Percentiles rank a stretch among this genome's conserved stretches.
These are phyloP conservation scores for Xylaria sp. DNA, from an alignment of 2,329 filamentous ascomycete species.

Conservation along the genomic window DNA sequence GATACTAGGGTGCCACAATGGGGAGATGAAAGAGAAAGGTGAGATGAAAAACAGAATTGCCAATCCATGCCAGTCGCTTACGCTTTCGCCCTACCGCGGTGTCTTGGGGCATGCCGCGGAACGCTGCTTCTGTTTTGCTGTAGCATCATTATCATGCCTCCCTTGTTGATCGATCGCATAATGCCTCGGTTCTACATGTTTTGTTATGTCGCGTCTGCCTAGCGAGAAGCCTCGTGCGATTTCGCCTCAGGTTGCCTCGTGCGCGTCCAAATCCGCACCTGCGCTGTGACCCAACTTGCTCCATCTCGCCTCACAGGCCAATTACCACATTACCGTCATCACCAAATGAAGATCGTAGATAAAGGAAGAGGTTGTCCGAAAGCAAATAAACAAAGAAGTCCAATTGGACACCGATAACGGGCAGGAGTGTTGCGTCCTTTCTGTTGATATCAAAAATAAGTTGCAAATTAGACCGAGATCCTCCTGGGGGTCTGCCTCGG, in stretches of 20 bases:
- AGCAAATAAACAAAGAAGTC: slow-evolving; percentile 5
- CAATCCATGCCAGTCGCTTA: slow-evolving; percentile 5
- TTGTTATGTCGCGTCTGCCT: slow-evolving; percentile 29
- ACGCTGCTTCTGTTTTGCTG: slow-evolving; percentile 11
- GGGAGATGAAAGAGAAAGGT: background rate
- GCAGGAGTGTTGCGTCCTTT: background rate
- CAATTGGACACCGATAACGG: background rate
- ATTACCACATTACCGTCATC: slow-evolving; percentile 14
- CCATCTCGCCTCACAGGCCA: background rate
- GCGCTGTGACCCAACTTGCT: slow-evolving; percentile 20
- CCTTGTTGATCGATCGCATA: slow-evolving; percentile 9
- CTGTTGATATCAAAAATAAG: background rate
- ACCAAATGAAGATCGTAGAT: background rate
- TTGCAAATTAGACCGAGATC: slow-evolving; percentile 25
- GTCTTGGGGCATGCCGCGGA: slow-evolving; percentile 10
- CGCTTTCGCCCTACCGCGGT: background rate
- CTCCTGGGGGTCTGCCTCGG: slow-evolving; percentile 8
- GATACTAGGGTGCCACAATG: slow-evolving; percentile 6
- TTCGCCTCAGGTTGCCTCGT: slow-evolving; percentile 32
- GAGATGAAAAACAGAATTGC: slow-evolving; percentile 4
- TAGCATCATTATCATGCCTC: slow-evolving; percentile 7
- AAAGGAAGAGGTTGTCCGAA: slow-evolving; percentile 8
- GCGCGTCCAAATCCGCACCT: slow-evolving; percentile 16
- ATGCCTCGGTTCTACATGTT: slow-evolving; percentile 1
- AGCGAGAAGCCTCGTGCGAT: slow-evolving; percentile 25